These are phyloP conservation scores for Phragmites australis DNA, from an alignment of 176 grass and related monocot species.

Conservation along the genomic window DNA sequence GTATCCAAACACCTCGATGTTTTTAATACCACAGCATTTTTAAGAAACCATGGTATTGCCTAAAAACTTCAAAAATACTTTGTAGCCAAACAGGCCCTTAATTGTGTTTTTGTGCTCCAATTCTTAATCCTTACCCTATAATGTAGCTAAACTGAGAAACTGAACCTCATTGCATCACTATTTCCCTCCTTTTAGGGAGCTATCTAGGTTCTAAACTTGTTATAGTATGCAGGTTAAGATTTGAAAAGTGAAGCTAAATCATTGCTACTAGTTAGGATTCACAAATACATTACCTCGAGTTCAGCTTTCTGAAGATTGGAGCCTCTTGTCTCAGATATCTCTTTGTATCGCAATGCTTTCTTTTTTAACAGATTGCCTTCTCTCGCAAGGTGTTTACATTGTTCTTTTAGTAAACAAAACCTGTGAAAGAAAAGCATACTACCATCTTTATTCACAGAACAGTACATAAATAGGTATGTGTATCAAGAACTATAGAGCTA, in stretches of 20 bases:
- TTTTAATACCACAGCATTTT: no score
- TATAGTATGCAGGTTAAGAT: conserved; percentile 1
- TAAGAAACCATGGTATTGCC: no score
- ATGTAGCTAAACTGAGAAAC: neutral
- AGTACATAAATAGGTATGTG: neutral
- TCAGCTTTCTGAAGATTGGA: conserved; percentile 76
- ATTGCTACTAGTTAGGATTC: neutral
- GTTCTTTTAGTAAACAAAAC: conserved; percentile 52
- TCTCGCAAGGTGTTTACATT: conserved; percentile 46
- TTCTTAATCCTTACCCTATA: neutral
- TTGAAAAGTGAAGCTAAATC: conserved; percentile 17
- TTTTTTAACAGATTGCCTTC: conserved; percentile 49
- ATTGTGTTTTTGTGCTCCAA: neutral
- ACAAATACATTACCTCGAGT: conserved; percentile 52
- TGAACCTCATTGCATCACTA: neutral
- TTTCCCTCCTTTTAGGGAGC: neutral
- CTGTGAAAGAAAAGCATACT: conserved; percentile 22
- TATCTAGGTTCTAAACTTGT: neutral
- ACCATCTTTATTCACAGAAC: conserved; percentile 10
- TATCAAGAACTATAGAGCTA: conserved; percentile 16
- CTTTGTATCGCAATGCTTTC: conserved; percentile 52
- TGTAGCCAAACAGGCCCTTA: neutral
- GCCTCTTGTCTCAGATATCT: conserved; percentile 61
- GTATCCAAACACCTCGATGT: no score
- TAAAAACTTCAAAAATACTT: no score